Conservation (phyloP, 1,284 basidiomycete genomes). For the Ceratobasidium sp. region DNA sequence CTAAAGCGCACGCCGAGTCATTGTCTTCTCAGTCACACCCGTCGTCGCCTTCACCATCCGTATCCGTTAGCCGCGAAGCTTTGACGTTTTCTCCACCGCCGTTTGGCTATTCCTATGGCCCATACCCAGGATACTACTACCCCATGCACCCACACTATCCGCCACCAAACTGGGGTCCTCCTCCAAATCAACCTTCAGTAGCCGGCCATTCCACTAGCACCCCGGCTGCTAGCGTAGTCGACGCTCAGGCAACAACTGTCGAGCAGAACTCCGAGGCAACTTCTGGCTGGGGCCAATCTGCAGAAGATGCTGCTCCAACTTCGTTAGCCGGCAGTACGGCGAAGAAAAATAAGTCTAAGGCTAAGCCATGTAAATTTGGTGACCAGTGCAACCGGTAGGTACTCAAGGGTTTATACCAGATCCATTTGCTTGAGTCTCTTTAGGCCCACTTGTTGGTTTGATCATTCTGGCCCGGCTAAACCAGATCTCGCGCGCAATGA, state of each 20-base stretch:
- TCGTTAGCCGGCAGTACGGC: background rate
- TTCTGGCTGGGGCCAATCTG: background rate
- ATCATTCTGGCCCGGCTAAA: background rate
- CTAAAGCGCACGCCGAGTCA: background rate
- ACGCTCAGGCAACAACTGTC: background rate
- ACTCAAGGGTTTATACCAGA: background rate
- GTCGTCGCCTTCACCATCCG: background rate
- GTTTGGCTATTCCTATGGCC: background rate
- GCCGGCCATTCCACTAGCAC: too few relatives aligned
- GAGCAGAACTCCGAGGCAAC: background rate
- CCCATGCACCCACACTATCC: background rate
- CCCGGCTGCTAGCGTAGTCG: too few relatives aligned
- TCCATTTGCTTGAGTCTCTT: background rate
- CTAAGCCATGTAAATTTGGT: constrained; percentile 13
- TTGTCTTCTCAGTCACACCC: background rate
- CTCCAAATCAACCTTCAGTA: background rate
- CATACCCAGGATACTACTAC: background rate
- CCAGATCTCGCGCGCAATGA: background rate
- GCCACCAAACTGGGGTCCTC: background rate
- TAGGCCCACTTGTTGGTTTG: constrained; percentile 8
- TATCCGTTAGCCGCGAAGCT: background rate
- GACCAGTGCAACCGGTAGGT: constrained; percentile 19
- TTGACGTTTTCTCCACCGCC: background rate
- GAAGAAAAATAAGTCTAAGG: background rate
- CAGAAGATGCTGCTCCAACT: background rate